Evolutionary conservation across 1,284 basidiomycete species (phyloP).

Genomic region (Pisolithus thermaeus): DNA sequence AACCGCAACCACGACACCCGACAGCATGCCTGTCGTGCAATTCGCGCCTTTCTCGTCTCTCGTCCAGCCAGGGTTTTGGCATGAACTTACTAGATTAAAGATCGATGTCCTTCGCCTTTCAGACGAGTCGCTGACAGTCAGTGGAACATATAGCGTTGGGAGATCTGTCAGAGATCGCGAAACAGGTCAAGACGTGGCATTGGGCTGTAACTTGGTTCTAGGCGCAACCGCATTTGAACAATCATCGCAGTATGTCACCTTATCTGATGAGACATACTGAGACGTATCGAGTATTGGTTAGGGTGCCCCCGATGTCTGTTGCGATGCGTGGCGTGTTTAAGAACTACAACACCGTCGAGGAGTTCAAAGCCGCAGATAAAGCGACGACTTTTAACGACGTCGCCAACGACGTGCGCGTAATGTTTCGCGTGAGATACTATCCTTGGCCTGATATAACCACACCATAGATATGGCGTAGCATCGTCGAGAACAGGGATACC

Average conservation of each 20-base stretch:
- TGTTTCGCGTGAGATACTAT: background rate
- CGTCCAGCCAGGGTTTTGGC: conserved; percentile 92
- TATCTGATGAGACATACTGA: conserved; percentile 11
- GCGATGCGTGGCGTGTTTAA: conserved; percentile 65
- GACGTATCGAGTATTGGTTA: conserved; percentile 17
- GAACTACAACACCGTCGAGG: conserved; percentile 95
- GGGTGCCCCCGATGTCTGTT: conserved; percentile 38
- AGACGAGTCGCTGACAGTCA: conserved; percentile 63
- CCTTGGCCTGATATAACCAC: background rate
- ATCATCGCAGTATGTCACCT: conserved; percentile 32
- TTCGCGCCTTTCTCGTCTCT: conserved; percentile 85
- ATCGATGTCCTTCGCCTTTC: conserved; percentile 86
- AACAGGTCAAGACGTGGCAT: conserved; percentile 56
- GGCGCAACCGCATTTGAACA: conserved; percentile 55
- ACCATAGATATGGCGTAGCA: conserved; percentile 61
- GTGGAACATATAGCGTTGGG: conserved; percentile 68
- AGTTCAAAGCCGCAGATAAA: conserved; percentile 91
- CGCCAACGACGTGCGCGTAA: conserved; percentile 49
- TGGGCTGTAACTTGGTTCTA: conserved; percentile 56
- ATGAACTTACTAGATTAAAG: conserved; percentile 84
- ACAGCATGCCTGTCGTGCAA: conserved; percentile 60
- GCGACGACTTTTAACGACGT: conserved; percentile 71
- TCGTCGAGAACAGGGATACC: conserved; percentile 44
- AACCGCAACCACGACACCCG: background rate
- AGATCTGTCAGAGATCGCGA: conserved; percentile 70